Evolutionary conservation across 1,284 basidiomycete species (phyloP), one percentile per base, ranked within the genome.

Genomic region (Ustilago shanxiensis): DNA sequence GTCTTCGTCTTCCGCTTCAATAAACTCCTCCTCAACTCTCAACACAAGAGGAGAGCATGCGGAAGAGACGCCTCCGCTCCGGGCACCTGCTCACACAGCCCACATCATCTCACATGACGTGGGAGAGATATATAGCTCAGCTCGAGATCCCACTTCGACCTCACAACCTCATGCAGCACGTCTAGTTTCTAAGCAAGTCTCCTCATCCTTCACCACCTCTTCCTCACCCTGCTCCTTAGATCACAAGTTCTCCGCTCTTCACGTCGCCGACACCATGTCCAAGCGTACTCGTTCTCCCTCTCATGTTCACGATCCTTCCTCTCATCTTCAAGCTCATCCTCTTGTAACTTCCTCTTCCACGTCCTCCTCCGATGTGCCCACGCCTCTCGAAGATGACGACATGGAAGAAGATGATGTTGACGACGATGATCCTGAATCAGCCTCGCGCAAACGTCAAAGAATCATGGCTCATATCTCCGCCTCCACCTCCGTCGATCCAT

Each of bases 401-500:
- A 49, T 8, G 10, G 47, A 49, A 6, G 44, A 45, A 3, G 44
- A 45, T 9, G 44, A n/a, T 26, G 33, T 50, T 11, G 44, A 45
- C n/a, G 44, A 45, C 3, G 44, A n/a, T 26, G 33, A 54, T 11
- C 31, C 11, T 5, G 59, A 62, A 8, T 29, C 45, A n/a, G 63
- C 58, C 0, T 24, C 58, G 1, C 28, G 57, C 16, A 73, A 68
- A 35, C 53, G 60, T 20, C 60, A 57, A 18, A 58, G 28, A 53
- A 49, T 73, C 29, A 26, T 73, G 31, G 56, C 58, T 16, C 58
- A 54, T 9, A 73, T 66, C 54, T 57, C 61, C 16, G 16, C 66
- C 13, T 53, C 60, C 8, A 73, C 71, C 14, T 50, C 66, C 5
- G 66, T 73, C 9, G 61, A 64, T 13, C 64, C 61, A 22, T 33